These are phyloP conservation scores for Drosera spatulata DNA, from an alignment of 179 eudicot genomes.

Conservation along the genomic window DNA sequence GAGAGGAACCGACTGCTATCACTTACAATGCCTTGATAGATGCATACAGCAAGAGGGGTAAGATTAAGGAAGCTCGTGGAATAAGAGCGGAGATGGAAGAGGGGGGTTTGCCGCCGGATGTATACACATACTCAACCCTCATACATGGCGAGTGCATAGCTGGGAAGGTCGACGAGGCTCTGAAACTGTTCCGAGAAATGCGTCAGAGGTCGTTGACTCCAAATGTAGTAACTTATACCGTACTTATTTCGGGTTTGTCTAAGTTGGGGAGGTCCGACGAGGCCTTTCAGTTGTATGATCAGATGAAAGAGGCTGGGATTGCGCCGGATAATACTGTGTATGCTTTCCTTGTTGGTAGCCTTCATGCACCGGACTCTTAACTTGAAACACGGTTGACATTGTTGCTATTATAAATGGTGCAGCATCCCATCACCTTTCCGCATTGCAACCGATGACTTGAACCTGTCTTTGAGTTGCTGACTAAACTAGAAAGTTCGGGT, in stretches of 20 bases:
- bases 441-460: too few relatives aligned
- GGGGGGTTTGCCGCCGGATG: conserved; percentile 49
- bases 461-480: too few relatives aligned
- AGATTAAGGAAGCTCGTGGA: conserved; percentile 47
- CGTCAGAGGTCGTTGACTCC: conserved; percentile 25
- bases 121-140: conserved; percentile 58
- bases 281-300: conserved; percentile 69
- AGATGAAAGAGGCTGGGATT: conserved; percentile 59
- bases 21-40: conserved; percentile 69
- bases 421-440: too few relatives aligned
- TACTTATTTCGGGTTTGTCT: conserved; percentile 62
- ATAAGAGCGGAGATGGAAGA: conserved; percentile 50
- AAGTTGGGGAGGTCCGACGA: conserved; percentile 73
- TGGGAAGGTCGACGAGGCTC: conserved; percentile 54
- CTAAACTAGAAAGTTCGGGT: too few relatives aligned
- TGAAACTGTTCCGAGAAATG: conserved; percentile 52
- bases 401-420: too few relatives aligned
- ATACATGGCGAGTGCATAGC: conserved; percentile 61
- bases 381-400: neutral
- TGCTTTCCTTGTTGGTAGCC: conserved; percentile 60
- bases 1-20: conserved; percentile 41
- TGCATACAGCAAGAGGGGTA: conserved; percentile 57
- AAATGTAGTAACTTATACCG: conserved; percentile 54
- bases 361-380: conserved; percentile 23
- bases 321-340: conserved; percentile 52